Percentiles rank a stretch among this genome's conserved stretches.
Conservation (phyloP, 2,329 filamentous ascomycete species). For the Ophiostoma sp. region DNA sequence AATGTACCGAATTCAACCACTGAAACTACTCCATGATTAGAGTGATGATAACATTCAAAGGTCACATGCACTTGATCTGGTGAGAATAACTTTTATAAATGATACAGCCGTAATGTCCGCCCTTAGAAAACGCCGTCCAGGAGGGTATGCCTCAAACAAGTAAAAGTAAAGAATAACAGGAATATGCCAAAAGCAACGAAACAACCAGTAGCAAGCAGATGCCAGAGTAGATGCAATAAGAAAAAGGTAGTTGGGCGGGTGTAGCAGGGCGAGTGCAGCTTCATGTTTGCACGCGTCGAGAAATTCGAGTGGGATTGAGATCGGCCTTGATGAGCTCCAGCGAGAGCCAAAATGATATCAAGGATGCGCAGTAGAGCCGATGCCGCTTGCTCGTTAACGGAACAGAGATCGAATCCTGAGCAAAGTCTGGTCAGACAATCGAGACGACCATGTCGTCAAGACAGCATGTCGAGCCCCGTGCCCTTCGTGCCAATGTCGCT, state of each 20-base stretch:
- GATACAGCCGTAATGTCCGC: conserved; percentile 11
- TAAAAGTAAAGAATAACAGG: not conserved
- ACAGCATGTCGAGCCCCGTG: not conserved
- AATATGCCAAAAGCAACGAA: not conserved
- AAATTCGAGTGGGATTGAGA: not conserved
- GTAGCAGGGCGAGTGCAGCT: not conserved
- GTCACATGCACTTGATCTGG: not conserved
- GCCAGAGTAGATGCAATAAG: not conserved
- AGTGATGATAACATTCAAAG: not conserved
- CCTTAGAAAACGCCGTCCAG: conserved; percentile 2
- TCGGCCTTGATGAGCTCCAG: not conserved
- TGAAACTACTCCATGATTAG: not conserved
- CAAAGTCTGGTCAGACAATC: not conserved
- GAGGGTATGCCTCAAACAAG: not conserved
- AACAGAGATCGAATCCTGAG: not conserved
- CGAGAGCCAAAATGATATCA: not conserved
- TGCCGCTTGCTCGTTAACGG: not conserved
- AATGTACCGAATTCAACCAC: too few relatives aligned
- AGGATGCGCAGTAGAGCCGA: too few relatives aligned
- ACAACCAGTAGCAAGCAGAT: not conserved
- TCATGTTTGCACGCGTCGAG: not conserved
- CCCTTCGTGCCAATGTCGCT: not conserved
- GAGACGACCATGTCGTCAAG: not conserved
- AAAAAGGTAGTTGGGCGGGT: not conserved
- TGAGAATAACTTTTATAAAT: conserved; percentile 13